Conservation (phyloP, 768 basidiomycete species). For the Gymnopilus dilepis region DNA sequence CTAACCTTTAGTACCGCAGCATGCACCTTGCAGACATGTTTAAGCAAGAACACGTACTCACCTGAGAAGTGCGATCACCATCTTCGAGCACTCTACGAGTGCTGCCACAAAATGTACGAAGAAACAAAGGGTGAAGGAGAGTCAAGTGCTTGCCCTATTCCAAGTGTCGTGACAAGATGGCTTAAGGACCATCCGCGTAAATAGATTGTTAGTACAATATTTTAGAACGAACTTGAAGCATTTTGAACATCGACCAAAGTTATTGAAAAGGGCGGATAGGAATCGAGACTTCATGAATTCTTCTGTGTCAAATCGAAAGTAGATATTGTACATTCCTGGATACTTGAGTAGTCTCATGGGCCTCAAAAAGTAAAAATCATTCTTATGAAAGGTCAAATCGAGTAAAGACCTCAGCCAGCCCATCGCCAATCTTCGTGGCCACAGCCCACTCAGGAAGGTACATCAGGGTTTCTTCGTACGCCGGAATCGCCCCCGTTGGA, state of each 20-base stretch:
- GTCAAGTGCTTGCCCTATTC: constrained; percentile 68
- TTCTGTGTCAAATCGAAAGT: too few relatives aligned
- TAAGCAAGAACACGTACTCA: constrained; percentile 64
- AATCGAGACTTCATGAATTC: too few relatives aligned
- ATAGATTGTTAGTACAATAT: too few relatives aligned
- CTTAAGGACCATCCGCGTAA: constrained; percentile 52
- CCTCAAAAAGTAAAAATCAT: too few relatives aligned
- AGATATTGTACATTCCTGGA: too few relatives aligned
- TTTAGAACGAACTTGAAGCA: too few relatives aligned
- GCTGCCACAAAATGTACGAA: constrained; percentile 65
- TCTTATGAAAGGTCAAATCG: not conserved
- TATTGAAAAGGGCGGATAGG: too few relatives aligned
- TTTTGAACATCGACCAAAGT: too few relatives aligned
- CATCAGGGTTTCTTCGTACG: constrained; percentile 65
- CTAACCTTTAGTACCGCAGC: constrained; percentile 42
- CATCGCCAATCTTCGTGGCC: constrained; percentile 58
- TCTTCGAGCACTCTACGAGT: constrained; percentile 60
- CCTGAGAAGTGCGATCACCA: constrained; percentile 65
- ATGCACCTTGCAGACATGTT: constrained; percentile 65
- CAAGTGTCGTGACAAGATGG: constrained; percentile 60
- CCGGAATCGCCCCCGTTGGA: constrained; percentile 56
- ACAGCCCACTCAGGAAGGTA: constrained; percentile 73
- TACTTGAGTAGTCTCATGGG: too few relatives aligned
- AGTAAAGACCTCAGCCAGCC: constrained; percentile 59
- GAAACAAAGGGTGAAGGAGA: constrained; percentile 40